These are phyloP conservation scores for Annona squamosa DNA, from an alignment of 164 flowering plant species.

Conservation along the genomic window DNA sequence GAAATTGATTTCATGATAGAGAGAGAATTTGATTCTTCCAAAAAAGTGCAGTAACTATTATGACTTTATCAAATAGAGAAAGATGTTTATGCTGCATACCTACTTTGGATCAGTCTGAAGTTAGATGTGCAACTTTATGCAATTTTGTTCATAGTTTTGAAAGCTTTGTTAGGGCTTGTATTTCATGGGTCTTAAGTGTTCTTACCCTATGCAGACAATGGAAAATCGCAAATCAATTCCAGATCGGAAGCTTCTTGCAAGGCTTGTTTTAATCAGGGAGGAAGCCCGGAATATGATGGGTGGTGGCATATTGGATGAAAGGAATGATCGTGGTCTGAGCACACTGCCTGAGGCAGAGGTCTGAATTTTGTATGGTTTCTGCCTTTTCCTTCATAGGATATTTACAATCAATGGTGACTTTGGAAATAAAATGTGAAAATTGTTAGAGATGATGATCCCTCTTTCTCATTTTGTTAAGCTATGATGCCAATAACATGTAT, in stretches of 20 bases:
- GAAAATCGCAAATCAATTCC: conserved; percentile 74
- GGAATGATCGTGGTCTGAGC: conserved; percentile 84
- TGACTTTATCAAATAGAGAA: background rate
- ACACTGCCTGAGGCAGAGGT: conserved; percentile 97
- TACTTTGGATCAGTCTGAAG: background rate
- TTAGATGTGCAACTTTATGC: background rate
- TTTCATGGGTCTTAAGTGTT: background rate
- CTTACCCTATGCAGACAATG: conserved; percentile 55
- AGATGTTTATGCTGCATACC: background rate
- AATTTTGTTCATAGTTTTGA: background rate
- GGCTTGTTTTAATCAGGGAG: conserved; percentile 93
- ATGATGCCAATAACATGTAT: no score
- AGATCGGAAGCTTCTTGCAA: conserved; percentile 85
- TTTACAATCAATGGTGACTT: no score
- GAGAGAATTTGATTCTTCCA: background rate
- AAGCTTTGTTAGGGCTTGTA: background rate
- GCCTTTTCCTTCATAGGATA: background rate
- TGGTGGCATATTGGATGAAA: conserved; percentile 92
- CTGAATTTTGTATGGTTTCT: conserved; percentile 4
- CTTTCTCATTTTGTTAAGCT: no score
- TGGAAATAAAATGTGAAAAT: no score
- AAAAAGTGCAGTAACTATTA: background rate
- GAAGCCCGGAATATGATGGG: conserved; percentile 99
- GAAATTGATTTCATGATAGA: no score
- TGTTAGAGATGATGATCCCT: no score